These are phyloP conservation scores for Acanthamoeba triangularis DNA, from an alignment of 208 protist genomes.

Conservation along the genomic window DNA sequence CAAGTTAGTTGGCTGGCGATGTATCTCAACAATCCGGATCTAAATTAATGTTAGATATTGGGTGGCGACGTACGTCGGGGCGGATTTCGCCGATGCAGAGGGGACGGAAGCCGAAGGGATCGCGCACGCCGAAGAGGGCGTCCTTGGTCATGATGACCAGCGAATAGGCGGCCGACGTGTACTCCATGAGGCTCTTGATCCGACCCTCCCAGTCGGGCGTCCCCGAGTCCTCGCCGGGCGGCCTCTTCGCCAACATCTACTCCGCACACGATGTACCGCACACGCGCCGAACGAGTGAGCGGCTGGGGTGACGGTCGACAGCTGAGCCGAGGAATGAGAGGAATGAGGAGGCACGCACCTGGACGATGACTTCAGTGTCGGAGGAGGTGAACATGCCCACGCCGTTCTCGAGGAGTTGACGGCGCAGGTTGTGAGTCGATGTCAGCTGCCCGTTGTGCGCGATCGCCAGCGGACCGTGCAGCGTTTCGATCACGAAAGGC, in stretches of 20 bases:
- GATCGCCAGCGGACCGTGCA: conserved; percentile 80
- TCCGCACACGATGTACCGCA: background rate
- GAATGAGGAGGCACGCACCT: conserved; percentile 25
- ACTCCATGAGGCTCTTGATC: conserved; percentile 79
- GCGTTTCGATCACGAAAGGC: conserved; percentile 82
- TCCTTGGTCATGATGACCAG: conserved; percentile 75
- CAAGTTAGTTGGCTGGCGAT: no score
- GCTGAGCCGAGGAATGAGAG: background rate
- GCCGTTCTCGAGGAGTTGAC: conserved; percentile 78
- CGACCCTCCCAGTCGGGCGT: conserved; percentile 81
- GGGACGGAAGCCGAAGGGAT: conserved; percentile 80
- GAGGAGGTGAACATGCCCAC: conserved; percentile 78
- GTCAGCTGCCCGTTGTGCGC: conserved; percentile 81
- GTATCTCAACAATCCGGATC: no score
- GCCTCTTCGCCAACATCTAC: conserved; percentile 48
- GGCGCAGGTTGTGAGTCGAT: conserved; percentile 60
- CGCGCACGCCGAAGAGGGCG: conserved; percentile 78
- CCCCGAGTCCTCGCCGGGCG: conserved; percentile 1
- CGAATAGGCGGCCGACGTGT: conserved; percentile 57
- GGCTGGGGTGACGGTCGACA: background rate
- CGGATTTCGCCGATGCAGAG: conserved; percentile 78
- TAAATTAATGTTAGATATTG: background rate
- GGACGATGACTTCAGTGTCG: conserved; percentile 82
- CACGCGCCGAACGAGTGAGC: background rate
- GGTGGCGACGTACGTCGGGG: background rate